These are phyloP conservation scores for Mycena polygramma DNA, from an alignment of 768 basidiomycete genomes.

Conservation along the genomic window DNA sequence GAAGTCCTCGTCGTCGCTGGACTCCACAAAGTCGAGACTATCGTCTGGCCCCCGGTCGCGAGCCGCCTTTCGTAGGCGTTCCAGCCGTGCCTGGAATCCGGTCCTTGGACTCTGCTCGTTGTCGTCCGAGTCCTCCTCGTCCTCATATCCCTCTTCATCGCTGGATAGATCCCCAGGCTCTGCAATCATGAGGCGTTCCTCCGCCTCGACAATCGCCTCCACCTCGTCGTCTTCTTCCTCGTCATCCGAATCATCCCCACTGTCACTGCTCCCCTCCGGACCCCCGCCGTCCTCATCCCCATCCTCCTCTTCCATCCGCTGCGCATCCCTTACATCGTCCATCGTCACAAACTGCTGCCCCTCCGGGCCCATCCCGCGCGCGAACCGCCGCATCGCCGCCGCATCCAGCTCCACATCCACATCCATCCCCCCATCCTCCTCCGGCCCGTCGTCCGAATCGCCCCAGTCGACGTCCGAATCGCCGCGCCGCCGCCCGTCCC, in stretches of 20 bases:
- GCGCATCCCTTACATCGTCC: slow-evolving; percentile 74
- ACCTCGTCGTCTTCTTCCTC: no score
- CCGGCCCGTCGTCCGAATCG: slow-evolving; percentile 48
- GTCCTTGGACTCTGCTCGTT: slow-evolving; percentile 55
- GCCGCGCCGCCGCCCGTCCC: slow-evolving; percentile 66
- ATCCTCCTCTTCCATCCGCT: slow-evolving; percentile 55
- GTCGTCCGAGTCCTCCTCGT: slow-evolving; percentile 44
- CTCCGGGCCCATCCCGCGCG: slow-evolving; percentile 59
- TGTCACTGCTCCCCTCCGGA: background rate
- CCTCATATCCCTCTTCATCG: slow-evolving; percentile 27
- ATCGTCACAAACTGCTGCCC: slow-evolving; percentile 68
- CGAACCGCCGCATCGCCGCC: slow-evolving; percentile 67
- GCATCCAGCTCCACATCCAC: slow-evolving; percentile 65
- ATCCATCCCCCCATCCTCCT: slow-evolving; percentile 64
- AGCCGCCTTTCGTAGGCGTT: slow-evolving; percentile 51
- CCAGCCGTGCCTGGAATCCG: slow-evolving; percentile 61
- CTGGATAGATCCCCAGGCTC: slow-evolving; percentile 52
- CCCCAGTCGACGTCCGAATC: slow-evolving; percentile 83
- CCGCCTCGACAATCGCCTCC: slow-evolving; percentile 55
- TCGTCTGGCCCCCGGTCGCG: slow-evolving; percentile 42
- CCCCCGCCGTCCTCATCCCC: slow-evolving; percentile 27
- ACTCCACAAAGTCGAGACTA: slow-evolving; percentile 40
- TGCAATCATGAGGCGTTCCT: slow-evolving; percentile 61
- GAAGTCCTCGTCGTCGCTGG: slow-evolving; percentile 48
- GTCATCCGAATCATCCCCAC: no score